Evolutionary conservation across 371 early-diverging fungal species (phyloP).

Genomic region (Haplosporangium sp.): DNA sequence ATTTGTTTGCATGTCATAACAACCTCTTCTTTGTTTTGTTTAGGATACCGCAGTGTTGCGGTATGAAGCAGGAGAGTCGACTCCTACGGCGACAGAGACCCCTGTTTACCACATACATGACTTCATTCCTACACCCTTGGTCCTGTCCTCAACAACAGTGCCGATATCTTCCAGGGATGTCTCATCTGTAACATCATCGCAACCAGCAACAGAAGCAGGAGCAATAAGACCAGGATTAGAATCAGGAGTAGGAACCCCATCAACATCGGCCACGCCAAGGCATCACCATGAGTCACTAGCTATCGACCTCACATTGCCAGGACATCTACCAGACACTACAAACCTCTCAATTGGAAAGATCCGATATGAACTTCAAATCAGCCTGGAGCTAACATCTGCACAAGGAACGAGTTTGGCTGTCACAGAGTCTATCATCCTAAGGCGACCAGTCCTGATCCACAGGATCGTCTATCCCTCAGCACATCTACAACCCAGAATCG

Average conservation of each 20-base stretch:
- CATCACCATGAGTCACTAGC: constrained; percentile 31
- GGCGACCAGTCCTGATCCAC: constrained; percentile 42
- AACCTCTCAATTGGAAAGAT: constrained; percentile 39
- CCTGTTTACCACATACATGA: constrained; percentile 54
- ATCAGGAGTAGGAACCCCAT: neutral
- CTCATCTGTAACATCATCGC: neutral
- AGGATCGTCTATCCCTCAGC: constrained; percentile 51
- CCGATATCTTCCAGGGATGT: neutral
- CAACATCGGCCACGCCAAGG: neutral
- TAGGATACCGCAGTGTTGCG: constrained; percentile 53
- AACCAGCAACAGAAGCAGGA: neutral
- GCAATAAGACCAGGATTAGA: constrained; percentile 1
- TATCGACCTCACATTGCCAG: constrained; percentile 46
- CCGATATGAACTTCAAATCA: constrained; percentile 49
- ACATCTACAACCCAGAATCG: constrained; percentile 41
- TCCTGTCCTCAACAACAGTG: constrained; percentile 5
- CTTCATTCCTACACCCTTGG: constrained; percentile 42
- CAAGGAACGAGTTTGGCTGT: constrained; percentile 23
- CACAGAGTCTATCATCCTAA: constrained; percentile 34
- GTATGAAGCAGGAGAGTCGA: constrained; percentile 24
- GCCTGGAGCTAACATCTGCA: constrained; percentile 29
- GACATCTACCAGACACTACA: constrained; percentile 45
- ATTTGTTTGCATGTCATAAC: neutral
- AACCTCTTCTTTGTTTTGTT: neutral
- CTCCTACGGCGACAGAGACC: constrained; percentile 26